Conservation (phyloP, 2,329 filamentous ascomycete genomes). For the Whalleya microplaca region DNA sequence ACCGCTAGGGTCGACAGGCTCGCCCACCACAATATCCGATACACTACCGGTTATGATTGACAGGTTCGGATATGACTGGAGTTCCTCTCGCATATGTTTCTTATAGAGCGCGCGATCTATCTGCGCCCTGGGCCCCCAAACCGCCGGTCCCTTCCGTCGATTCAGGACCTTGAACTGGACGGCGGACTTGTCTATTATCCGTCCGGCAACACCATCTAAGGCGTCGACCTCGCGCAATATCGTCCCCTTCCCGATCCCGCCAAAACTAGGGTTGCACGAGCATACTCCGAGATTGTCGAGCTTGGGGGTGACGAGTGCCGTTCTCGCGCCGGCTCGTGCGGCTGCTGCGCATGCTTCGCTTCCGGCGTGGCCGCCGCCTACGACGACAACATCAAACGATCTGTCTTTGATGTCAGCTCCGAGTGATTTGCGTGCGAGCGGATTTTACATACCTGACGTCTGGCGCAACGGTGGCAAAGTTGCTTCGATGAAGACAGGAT, state of each 20-base stretch:
- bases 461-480: conserved; percentile 38
- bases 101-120: conserved; percentile 92
- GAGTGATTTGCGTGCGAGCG: not conserved
- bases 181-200: conserved; percentile 90
- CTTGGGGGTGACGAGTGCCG: conserved; percentile 87
- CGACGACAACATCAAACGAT: conserved; percentile 88
- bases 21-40: conserved; percentile 82
- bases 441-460: conserved; percentile 35
- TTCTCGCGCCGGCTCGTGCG: conserved; percentile 84
- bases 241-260: conserved; percentile 97
- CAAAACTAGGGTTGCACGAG: conserved; percentile 96
- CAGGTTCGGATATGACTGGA: conserved; percentile 76
- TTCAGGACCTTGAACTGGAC: conserved; percentile 95
- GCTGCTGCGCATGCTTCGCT: conserved; percentile 92
- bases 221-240: conserved; percentile 96
- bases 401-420: conserved; percentile 42
- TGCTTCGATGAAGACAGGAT: conserved; percentile 20
- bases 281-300: conserved; percentile 89
- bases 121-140: conserved; percentile 96
- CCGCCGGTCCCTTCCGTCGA: conserved; percentile 85
- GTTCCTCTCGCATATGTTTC: conserved; percentile 86
- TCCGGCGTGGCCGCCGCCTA: conserved; percentile 94
- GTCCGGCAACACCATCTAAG: conserved; percentile 84
- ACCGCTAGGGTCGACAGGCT: conserved; percentile 52
- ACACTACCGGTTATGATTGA: conserved; percentile 85